phyloP scores from a whole-genome alignment of 1,139 yeast species.

The Scheffersomyces segobiensis region DNA sequence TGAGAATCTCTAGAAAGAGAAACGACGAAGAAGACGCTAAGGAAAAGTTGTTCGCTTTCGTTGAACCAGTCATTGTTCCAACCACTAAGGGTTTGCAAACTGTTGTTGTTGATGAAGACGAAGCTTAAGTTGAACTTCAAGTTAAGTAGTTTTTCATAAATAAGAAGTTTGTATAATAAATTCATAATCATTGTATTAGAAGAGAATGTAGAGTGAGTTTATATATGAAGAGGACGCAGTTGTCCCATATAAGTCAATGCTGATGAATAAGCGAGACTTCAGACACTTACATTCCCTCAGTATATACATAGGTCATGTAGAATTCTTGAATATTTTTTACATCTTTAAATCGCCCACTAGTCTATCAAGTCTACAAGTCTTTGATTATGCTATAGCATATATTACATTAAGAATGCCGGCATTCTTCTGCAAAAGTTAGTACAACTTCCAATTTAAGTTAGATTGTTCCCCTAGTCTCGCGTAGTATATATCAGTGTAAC shows the following conservation, averaged over 20 bases:
- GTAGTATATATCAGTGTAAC: constrained; percentile 43
- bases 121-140: constrained; percentile 46
- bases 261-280: not conserved
- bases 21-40: constrained; percentile 99
- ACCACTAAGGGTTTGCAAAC: constrained; percentile 97
- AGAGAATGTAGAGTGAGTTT: not conserved
- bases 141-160: constrained; percentile 7
- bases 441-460: not conserved
- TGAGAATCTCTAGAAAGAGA: constrained; percentile 99
- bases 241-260: not conserved
- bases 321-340: too few relatives aligned
- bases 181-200: not conserved
- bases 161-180: constrained; percentile 13
- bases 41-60: constrained; percentile 97
- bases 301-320: not conserved
- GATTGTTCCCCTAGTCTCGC: not conserved
- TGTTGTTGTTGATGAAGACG: constrained; percentile 91
- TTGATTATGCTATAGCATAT: not conserved
- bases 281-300: not conserved
- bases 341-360: not conserved
- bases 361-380: not conserved
- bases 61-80: constrained; percentile 95
- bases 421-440: constrained; percentile 5
- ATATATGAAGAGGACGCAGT: not conserved
- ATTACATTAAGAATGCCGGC: not conserved